These are phyloP conservation scores for Arachis stenosperma DNA, from an alignment of 306 rosid species.

Conservation along the genomic window DNA sequence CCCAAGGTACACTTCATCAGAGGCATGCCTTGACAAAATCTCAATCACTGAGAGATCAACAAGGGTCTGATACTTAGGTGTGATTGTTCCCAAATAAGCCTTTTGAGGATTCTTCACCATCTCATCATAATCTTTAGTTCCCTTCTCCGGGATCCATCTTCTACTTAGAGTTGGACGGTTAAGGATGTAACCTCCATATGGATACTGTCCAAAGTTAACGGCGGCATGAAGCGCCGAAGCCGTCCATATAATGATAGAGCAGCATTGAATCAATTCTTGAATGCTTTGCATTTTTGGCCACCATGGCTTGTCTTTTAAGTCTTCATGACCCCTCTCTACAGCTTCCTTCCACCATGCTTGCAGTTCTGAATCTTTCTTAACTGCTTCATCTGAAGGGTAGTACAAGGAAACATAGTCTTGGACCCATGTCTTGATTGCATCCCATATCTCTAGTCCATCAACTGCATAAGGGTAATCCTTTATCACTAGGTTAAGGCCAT, in stretches of 20 bases:
- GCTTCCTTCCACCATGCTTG: constrained; percentile 81
- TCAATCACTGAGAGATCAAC: constrained; percentile 68
- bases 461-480: constrained; percentile 71
- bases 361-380: constrained; percentile 56
- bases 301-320: constrained; percentile 60
- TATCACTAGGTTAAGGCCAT: constrained; percentile 64
- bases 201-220: constrained; percentile 70
- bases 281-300: constrained; percentile 65
- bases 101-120: constrained; percentile 48
- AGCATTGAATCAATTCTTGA: constrained; percentile 43
- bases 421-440: constrained; percentile 63
- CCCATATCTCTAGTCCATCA: constrained; percentile 73
- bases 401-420: constrained; percentile 55
- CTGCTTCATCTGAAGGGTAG: constrained; percentile 45
- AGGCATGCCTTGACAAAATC: constrained; percentile 67
- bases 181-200: constrained; percentile 72
- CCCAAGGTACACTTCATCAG: constrained; percentile 67
- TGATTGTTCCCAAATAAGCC: constrained; percentile 64
- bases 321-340: constrained; percentile 64
- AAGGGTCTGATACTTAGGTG: constrained; percentile 58
- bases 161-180: constrained; percentile 71
- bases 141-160: constrained; percentile 56
- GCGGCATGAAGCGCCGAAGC: constrained; percentile 81
- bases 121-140: constrained; percentile 61
- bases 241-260: constrained; percentile 67